Conservation (phyloP, 371 early-diverging fungal species). For the Blastocladiella emersonii region DNA sequence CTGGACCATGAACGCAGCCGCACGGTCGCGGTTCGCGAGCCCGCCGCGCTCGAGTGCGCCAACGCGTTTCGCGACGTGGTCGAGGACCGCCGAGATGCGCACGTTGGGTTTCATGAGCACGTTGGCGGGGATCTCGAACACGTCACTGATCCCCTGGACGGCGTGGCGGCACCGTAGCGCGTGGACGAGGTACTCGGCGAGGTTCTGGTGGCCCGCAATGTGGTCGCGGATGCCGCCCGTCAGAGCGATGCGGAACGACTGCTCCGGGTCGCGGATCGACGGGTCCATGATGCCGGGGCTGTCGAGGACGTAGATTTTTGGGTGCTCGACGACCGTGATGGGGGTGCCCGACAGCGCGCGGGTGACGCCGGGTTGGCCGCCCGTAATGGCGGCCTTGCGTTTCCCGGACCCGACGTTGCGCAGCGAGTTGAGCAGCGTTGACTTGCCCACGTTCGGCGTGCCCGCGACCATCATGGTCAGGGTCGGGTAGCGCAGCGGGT, state of each 20-base stretch:
- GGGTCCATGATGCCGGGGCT: constrained; percentile 86
- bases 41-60: constrained; percentile 68
- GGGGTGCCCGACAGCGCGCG: constrained; percentile 53
- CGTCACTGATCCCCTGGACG: constrained; percentile 17
- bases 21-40: constrained; percentile 40
- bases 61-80: constrained; percentile 47
- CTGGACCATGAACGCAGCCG: constrained; percentile 54
- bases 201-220: constrained; percentile 58
- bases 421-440: constrained; percentile 75
- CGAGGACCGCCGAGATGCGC: constrained; percentile 32
- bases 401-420: constrained; percentile 52
- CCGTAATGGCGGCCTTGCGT: constrained; percentile 69
- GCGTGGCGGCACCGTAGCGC: constrained; percentile 48
- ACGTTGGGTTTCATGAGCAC: neutral
- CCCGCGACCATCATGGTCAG: constrained; percentile 74
- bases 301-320: constrained; percentile 72
- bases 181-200: constrained; percentile 79
- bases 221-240: constrained; percentile 81
- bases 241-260: constrained; percentile 62
- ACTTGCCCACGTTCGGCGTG: constrained; percentile 94
- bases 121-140: neutral
- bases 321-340: constrained; percentile 72
- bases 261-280: constrained; percentile 56
- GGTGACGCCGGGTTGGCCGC: constrained; percentile 81
- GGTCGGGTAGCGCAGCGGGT: constrained; percentile 22